Conservation (phyloP, 2,329 filamentous ascomycete genomes). For the Neonectria magnoliae region DNA sequence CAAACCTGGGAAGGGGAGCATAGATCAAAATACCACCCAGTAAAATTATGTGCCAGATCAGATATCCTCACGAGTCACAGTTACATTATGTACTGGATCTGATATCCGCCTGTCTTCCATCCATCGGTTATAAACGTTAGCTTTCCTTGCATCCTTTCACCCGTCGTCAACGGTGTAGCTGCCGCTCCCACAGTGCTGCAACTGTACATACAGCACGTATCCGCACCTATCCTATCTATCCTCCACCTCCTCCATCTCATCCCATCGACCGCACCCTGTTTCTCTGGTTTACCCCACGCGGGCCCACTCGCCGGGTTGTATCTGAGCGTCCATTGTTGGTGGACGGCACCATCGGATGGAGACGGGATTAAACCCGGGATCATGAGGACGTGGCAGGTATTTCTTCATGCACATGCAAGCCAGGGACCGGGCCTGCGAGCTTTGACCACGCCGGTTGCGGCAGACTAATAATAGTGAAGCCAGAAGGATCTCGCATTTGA, state of each 20-base stretch:
- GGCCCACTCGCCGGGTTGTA: slow-evolving; percentile 1
- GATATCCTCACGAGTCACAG: too few species aligned
- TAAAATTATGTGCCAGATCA: background rate
- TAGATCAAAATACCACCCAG: background rate
- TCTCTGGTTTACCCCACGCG: slow-evolving; percentile 19
- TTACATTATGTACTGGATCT: background rate
- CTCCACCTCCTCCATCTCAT: background rate
- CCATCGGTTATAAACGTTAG: background rate
- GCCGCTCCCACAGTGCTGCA: background rate
- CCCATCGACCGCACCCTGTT: slow-evolving; percentile 10
- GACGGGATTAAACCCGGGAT: slow-evolving; percentile 2
- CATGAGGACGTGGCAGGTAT: slow-evolving; percentile 3
- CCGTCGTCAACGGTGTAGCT: background rate
- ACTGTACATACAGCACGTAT: background rate
- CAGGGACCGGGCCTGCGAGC: background rate
- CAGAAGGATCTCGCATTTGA: slow-evolving; percentile 11
- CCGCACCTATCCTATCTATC: slow-evolving; percentile 6
- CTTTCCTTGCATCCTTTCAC: background rate
- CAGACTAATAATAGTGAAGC: background rate
- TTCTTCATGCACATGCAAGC: slow-evolving; percentile 12
- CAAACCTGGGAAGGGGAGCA: slow-evolving; percentile 1
- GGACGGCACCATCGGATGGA: slow-evolving; percentile 22
- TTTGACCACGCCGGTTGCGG: slow-evolving; percentile 11
- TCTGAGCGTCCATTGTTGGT: slow-evolving; percentile 10
- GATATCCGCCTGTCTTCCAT: background rate